These are phyloP conservation scores for Alternaria angustiovoidea DNA, from an alignment of 2,329 filamentous ascomycete genomes.

Conservation along the genomic window DNA sequence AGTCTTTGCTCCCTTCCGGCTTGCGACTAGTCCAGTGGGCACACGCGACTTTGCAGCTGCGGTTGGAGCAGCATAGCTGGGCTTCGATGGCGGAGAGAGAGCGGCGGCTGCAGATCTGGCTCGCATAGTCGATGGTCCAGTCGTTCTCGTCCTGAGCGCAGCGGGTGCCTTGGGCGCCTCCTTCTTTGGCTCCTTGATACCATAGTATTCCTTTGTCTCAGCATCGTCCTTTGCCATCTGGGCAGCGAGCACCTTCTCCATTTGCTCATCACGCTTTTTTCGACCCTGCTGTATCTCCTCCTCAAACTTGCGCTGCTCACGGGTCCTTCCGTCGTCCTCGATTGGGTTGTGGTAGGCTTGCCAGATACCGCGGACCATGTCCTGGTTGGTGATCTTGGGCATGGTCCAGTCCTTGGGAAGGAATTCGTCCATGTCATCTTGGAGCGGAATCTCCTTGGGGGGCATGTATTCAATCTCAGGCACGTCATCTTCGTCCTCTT, in stretches of 20 bases:
- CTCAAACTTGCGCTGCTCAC: conserved; percentile 65
- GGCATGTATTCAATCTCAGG: conserved; percentile 92
- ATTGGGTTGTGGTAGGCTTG: conserved; percentile 63
- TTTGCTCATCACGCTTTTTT: conserved; percentile 70
- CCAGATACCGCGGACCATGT: conserved; percentile 61
- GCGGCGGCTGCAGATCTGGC: conserved; percentile 61
- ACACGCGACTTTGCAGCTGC: conserved; percentile 52
- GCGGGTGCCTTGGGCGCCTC: conserved; percentile 31
- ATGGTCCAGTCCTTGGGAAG: conserved; percentile 61
- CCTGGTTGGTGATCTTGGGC: conserved; percentile 61
- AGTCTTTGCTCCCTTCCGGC: conserved; percentile 52
- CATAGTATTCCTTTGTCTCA: conserved; percentile 52
- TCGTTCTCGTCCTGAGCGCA: conserved; percentile 27
- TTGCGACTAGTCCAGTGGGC: conserved; percentile 44
- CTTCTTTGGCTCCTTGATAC: conserved; percentile 36
- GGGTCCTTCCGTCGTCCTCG: conserved; percentile 72
- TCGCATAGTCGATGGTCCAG: conserved; percentile 60
- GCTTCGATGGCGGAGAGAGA: conserved; percentile 47
- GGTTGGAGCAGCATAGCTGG: conserved; percentile 51
- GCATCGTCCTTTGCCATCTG: conserved; percentile 62
- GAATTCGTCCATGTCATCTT: conserved; percentile 75
- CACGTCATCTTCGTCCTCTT: conserved; percentile 65
- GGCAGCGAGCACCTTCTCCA: conserved; percentile 71
- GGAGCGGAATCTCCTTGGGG: conserved; percentile 68
- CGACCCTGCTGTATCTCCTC: conserved; percentile 55